A percentile compares a stretch with the other conserved stretches of the same genome.
phyloP scores from a whole-genome alignment of 1,284 basidiomycete genomes.

The Malassezia sp. region DNA sequence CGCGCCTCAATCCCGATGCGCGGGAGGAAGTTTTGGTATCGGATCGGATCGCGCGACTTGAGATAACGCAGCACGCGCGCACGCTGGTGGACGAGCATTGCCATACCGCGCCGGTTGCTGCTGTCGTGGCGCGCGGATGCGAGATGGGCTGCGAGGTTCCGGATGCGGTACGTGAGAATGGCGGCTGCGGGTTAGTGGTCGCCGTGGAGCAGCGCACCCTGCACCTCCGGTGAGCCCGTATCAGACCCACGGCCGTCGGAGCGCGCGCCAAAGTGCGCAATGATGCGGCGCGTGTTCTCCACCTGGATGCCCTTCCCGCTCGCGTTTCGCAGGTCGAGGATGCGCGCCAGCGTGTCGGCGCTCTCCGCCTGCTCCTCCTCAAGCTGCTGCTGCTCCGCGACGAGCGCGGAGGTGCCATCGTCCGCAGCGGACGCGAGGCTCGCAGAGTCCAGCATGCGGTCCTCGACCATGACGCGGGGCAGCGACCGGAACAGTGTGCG shows the following conservation, averaged over 20 bases:
- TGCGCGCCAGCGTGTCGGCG: constrained; percentile 57
- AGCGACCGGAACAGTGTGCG: constrained; percentile 37
- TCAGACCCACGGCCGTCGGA: constrained; percentile 56
- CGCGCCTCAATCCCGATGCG: constrained; percentile 65
- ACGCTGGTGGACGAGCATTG: constrained; percentile 66
- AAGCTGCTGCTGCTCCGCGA: constrained; percentile 14
- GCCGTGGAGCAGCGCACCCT: constrained; percentile 55
- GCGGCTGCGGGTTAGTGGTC: constrained; percentile 55
- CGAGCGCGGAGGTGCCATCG: constrained; percentile 17
- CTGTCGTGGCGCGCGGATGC: constrained; percentile 62
- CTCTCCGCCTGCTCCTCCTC: constrained; percentile 53
- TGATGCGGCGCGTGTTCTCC: constrained; percentile 71
- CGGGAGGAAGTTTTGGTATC: constrained; percentile 64
- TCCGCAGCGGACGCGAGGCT: constrained; percentile 22
- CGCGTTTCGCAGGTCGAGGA: constrained; percentile 76
- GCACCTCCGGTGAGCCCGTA: constrained; percentile 72
- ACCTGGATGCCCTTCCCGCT: constrained; percentile 70
- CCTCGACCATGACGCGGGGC: constrained; percentile 38
- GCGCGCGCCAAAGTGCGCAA: constrained; percentile 61
- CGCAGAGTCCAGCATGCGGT: constrained; percentile 30
- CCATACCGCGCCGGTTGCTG: constrained; percentile 63
- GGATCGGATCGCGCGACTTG: constrained; percentile 56
- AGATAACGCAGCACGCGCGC: constrained; percentile 75
- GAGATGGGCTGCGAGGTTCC: constrained; percentile 67
- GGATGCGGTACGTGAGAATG: constrained; percentile 71